Percentiles rank a stretch among this genome's conserved stretches.
These are phyloP conservation scores for Aechmea fasciata DNA, from an alignment of 176 grass and related monocot species.

Conservation along the genomic window DNA sequence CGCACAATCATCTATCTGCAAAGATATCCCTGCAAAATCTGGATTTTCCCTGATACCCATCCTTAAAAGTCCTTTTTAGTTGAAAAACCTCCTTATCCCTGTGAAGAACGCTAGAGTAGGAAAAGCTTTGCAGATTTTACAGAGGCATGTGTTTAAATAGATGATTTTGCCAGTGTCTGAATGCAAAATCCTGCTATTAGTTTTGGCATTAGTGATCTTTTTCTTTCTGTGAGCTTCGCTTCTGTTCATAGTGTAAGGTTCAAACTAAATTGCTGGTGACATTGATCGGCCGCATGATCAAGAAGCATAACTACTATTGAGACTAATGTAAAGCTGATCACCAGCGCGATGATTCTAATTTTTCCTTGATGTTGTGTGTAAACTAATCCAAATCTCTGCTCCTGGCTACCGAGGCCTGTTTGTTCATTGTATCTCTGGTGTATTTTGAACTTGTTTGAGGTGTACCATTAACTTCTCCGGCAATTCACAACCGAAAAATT, in stretches of 20 bases:
- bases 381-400: neutral
- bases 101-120: no score
- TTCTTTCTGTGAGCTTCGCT: neutral
- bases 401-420: neutral
- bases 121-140: no score
- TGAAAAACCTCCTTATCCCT: no score
- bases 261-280: neutral
- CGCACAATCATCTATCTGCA: no score
- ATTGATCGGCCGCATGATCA: neutral
- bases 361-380: neutral
- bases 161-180: no score
- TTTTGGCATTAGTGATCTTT: neutral
- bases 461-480: neutral
- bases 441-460: constrained; percentile 10
- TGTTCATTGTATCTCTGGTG: constrained; percentile 1
- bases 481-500: neutral
- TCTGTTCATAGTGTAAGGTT: neutral
- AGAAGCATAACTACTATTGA: neutral
- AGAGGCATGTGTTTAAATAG: no score
- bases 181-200: neutral
- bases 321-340: neutral
- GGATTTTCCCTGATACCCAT: no score
- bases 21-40: no score
- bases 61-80: no score
- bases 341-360: neutral